These are phyloP conservation scores for Metarhizium album DNA, from an alignment of 2,329 filamentous ascomycete species.

Conservation along the genomic window DNA sequence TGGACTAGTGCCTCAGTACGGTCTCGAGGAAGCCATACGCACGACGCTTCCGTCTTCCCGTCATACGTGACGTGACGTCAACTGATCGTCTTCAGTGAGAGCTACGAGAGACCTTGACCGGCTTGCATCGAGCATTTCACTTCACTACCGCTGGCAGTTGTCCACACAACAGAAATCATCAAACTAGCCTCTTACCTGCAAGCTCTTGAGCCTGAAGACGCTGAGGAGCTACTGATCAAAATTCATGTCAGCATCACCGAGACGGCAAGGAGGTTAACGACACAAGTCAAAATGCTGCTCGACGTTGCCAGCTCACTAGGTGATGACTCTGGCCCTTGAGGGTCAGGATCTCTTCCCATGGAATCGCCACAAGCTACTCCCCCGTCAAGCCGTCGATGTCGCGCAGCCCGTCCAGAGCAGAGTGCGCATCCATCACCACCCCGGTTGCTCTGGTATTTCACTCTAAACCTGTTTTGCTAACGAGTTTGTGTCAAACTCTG, in stretches of 20 bases:
- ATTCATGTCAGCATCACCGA: conserved; percentile 90
- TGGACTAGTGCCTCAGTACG: conserved; percentile 74
- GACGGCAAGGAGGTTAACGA: conserved; percentile 71
- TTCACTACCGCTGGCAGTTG: conserved; percentile 62
- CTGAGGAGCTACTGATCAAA: conserved; percentile 68
- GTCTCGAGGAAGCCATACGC: conserved; percentile 53
- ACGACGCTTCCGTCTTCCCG: conserved; percentile 60
- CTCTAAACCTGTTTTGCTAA: conserved; percentile 76
- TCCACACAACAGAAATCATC: conserved; percentile 84
- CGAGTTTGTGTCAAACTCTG: conserved; percentile 77
- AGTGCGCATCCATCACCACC: conserved; percentile 55
- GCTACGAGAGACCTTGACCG: conserved; percentile 60
- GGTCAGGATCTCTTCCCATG: conserved; percentile 16
- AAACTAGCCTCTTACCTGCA: conserved; percentile 81
- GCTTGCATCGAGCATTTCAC: conserved; percentile 71
- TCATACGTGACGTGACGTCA: conserved; percentile 71
- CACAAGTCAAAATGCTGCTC: conserved; percentile 87
- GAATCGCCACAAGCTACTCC: conserved; percentile 39
- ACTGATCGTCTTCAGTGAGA: conserved; percentile 60
- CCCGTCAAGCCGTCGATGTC: conserved; percentile 66
- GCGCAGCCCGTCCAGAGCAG: conserved; percentile 68
- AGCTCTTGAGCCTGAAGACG: conserved; percentile 70
- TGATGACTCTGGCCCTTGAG: conserved; percentile 18
- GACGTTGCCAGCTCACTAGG: conserved; percentile 77
- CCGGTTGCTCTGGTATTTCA: conserved; percentile 72